A percentile compares a stretch with the other conserved stretches of the same genome.
Conservation (phyloP, 768 basidiomycete genomes). For the Phlebiopsis gigantea region DNA sequence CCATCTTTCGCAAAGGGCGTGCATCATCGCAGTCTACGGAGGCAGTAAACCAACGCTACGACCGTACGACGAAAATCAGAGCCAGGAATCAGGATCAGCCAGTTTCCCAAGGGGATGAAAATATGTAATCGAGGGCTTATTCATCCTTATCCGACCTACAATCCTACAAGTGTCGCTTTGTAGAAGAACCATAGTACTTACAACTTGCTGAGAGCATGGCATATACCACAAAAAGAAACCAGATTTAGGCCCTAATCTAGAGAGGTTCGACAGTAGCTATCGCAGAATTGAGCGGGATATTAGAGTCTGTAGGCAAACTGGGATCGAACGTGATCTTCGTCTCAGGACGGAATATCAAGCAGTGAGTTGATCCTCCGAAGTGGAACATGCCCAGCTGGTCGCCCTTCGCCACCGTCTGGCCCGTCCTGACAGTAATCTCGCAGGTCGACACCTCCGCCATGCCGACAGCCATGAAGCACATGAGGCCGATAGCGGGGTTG, state of each 20-base stretch:
- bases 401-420: conserved; percentile 43
- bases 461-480: conserved; percentile 54
- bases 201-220: too few species aligned
- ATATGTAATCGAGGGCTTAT: neutral
- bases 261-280: neutral
- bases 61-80: too few species aligned
- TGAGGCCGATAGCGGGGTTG: conserved; percentile 44
- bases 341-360: conserved; percentile 38
- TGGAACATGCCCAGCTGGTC: conserved; percentile 61
- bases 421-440: conserved; percentile 40
- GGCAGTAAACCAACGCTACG: too few species aligned
- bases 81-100: too few species aligned
- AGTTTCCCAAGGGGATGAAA: too few species aligned
- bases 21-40: too few species aligned
- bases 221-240: neutral
- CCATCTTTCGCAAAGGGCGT: neutral
- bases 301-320: neutral
- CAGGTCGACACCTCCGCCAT: conserved; percentile 64
- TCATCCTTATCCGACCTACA: neutral
- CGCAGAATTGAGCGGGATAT: neutral
- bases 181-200: neutral
- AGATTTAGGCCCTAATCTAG: neutral
- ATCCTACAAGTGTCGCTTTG: too few species aligned
- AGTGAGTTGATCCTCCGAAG: conserved; percentile 54
- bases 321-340: conserved; percentile 13